Conservation (phyloP, 768 basidiomycete genomes). For the Agrocybe pediades region DNA sequence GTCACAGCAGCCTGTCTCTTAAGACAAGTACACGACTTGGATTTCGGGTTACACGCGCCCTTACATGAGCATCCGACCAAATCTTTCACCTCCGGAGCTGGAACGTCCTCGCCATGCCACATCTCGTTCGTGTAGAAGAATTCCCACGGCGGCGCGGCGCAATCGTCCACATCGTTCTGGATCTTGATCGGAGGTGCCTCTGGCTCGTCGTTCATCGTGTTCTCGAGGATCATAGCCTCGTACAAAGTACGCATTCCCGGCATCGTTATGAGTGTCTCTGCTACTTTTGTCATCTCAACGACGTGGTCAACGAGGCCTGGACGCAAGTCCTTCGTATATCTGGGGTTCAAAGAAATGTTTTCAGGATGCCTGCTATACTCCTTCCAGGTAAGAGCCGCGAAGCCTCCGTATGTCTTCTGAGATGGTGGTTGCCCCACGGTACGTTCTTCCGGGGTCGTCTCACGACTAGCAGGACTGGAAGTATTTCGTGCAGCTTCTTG, state of each 20-base stretch:
- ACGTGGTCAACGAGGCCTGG: constrained; percentile 67
- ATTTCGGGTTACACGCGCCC: constrained; percentile 75
- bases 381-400: constrained; percentile 39
- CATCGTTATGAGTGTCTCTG: constrained; percentile 34
- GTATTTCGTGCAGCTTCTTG: neutral
- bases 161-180: constrained; percentile 66
- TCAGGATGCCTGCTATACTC: constrained; percentile 33
- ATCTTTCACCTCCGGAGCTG: constrained; percentile 57
- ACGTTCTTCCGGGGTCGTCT: constrained; percentile 20
- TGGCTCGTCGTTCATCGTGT: constrained; percentile 67
- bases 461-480: constrained; percentile 13
- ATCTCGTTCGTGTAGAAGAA: constrained; percentile 86
- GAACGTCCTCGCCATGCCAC: constrained; percentile 72
- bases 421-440: neutral
- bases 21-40: constrained; percentile 72
- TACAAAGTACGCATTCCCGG: constrained; percentile 56
- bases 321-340: constrained; percentile 54
- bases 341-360: constrained; percentile 33
- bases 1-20: constrained; percentile 50
- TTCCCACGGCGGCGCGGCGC: constrained; percentile 79
- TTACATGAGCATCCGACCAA: constrained; percentile 74
- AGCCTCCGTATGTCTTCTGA: constrained; percentile 31
- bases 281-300: constrained; percentile 44
- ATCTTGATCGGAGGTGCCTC: constrained; percentile 69
- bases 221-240: constrained; percentile 64